Percentiles rank a stretch among this genome's conserved stretches.
These are phyloP conservation scores for Pontederia paniculata DNA, from an alignment of 176 grass and related monocot genomes.

Conservation along the genomic window DNA sequence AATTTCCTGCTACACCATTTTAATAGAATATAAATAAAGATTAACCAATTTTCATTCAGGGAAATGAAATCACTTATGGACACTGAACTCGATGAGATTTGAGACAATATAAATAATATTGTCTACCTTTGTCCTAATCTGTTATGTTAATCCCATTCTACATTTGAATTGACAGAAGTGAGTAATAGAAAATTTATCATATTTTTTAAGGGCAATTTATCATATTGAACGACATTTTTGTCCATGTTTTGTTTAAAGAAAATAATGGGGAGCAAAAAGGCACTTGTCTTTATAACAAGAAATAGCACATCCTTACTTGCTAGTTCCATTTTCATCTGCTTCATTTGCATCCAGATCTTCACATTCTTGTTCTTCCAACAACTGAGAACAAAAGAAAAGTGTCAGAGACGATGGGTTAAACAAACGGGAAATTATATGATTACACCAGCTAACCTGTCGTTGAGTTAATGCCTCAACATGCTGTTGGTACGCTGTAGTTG, in stretches of 20 bases:
- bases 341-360: slow-evolving; percentile 52
- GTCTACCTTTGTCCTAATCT: too few relatives aligned
- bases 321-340: slow-evolving; percentile 47
- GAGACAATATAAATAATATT: too few relatives aligned
- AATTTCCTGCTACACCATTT: neutral
- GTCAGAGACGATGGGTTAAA: slow-evolving; percentile 6
- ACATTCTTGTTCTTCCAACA: slow-evolving; percentile 90
- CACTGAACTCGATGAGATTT: too few relatives aligned
- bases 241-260: too few relatives aligned
- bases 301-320: slow-evolving; percentile 34
- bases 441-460: slow-evolving; percentile 56
- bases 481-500: slow-evolving; percentile 88
- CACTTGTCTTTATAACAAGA: slow-evolving; percentile 2
- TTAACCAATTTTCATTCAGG: neutral
- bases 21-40: neutral
- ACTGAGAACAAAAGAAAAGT: slow-evolving; percentile 33
- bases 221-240: too few relatives aligned
- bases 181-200: neutral
- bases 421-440: slow-evolving; percentile 19
- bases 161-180: neutral
- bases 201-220: too few relatives aligned
- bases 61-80: too few relatives aligned
- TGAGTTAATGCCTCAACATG: slow-evolving; percentile 86
- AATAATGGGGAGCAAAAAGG: neutral
- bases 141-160: too few relatives aligned